phyloP scores from a whole-genome alignment of 768 basidiomycete species.

The Collybiopsis luxurians region DNA sequence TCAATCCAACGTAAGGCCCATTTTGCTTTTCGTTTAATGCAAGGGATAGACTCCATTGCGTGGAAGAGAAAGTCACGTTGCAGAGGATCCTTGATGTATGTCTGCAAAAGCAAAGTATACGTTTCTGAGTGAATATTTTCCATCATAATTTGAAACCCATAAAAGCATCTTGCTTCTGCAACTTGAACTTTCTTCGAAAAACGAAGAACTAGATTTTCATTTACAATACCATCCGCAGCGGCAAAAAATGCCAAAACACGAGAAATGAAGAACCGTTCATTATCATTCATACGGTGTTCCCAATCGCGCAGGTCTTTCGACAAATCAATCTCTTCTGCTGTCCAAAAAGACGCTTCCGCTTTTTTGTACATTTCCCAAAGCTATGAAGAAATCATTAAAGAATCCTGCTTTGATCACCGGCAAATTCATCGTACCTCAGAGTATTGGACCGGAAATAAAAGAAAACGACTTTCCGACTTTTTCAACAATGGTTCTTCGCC shows the following conservation, averaged over 20 bases:
- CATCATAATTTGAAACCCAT: constrained; percentile 86
- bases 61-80: neutral
- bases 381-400: constrained; percentile 25
- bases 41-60: constrained; percentile 39
- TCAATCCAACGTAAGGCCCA: constrained; percentile 55
- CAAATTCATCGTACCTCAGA: neutral
- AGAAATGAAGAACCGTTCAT: constrained; percentile 33
- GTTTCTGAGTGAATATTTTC: constrained; percentile 83
- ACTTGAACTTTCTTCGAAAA: constrained; percentile 73
- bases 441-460: constrained; percentile 25
- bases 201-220: constrained; percentile 75
- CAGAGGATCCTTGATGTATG: neutral
- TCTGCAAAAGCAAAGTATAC: constrained; percentile 58
- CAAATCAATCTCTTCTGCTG: constrained; percentile 70
- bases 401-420: no score
- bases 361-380: constrained; percentile 50
- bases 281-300: constrained; percentile 62
- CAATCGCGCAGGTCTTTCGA: constrained; percentile 70
- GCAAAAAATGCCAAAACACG: constrained; percentile 81
- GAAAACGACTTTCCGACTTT: neutral
- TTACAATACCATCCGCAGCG: constrained; percentile 77
- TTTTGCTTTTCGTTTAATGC: constrained; percentile 47
- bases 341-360: constrained; percentile 68
- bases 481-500: neutral
- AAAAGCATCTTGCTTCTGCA: constrained; percentile 77